Percentiles rank a stretch among this genome's conserved stretches.
Evolutionary conservation across 2,329 filamentous ascomycete genomes (phyloP).

Genomic region (Fusarium protoensiforme): DNA sequence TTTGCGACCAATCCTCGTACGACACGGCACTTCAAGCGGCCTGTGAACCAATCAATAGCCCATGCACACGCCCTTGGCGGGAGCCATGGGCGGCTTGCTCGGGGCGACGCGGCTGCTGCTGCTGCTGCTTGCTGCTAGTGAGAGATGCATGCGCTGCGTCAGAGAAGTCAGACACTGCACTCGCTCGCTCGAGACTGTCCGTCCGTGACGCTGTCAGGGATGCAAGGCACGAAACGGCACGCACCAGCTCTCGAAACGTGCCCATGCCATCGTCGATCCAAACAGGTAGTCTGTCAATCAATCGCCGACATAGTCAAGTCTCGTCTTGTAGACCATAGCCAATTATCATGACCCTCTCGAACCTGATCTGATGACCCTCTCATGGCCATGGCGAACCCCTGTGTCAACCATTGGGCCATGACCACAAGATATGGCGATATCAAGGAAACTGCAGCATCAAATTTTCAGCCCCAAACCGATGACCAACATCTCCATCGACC

Average conservation of each 20-base stretch:
- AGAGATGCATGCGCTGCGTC: not conserved
- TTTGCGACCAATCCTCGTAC: slow-evolving; percentile 33
- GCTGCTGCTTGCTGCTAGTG: slow-evolving; percentile 18
- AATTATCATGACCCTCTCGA: not conserved
- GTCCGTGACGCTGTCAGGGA: not conserved
- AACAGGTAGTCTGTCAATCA: slow-evolving; percentile 21
- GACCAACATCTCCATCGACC: slow-evolving; percentile 14
- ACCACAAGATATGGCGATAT: not conserved
- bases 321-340: not conserved
- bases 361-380: slow-evolving; percentile 2
- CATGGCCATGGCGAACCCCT: not conserved
- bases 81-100: slow-evolving; percentile 11
- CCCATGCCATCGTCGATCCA: slow-evolving; percentile 11
- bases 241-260: slow-evolving; percentile 34
- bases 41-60: slow-evolving; percentile 34
- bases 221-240: slow-evolving; percentile 33
- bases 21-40: slow-evolving; percentile 36
- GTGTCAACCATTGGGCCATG: slow-evolving; percentile 7
- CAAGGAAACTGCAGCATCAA: not conserved
- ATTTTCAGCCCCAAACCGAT: not conserved
- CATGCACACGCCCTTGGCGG: slow-evolving; percentile 25
- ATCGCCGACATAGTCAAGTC: slow-evolving; percentile 6
- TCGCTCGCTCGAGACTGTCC: not conserved
- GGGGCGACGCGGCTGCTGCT: slow-evolving; percentile 35
- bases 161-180: not conserved